Evolutionary conservation across 1,284 basidiomycete genomes (phyloP).

Genomic region (Hemileia vastatrix): DNA sequence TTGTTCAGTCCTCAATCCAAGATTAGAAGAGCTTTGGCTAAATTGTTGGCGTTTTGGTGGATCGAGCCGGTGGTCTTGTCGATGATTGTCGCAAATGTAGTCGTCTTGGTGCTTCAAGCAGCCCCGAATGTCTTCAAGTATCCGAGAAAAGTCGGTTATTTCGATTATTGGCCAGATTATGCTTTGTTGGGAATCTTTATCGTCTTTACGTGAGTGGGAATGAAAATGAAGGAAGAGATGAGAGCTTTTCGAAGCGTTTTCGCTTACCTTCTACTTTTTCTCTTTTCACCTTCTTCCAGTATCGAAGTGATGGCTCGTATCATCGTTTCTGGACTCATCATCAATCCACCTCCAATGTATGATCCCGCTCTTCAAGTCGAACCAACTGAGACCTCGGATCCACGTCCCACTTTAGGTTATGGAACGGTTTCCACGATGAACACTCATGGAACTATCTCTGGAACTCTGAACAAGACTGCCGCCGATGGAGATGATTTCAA

Average conservation of each 20-base stretch:
- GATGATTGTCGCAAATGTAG: constrained; percentile 35
- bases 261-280: no score
- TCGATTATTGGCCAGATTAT: constrained; percentile 32
- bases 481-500: background rate
- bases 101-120: constrained; percentile 38
- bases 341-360: constrained; percentile 59
- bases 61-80: constrained; percentile 37
- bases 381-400: background rate
- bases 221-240: no score
- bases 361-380: background rate
- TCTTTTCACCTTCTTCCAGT: constrained; percentile 50
- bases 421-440: background rate
- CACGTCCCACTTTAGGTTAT: background rate
- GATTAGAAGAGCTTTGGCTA: constrained; percentile 25
- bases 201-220: background rate
- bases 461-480: background rate
- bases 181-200: constrained; percentile 32
- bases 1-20: constrained; percentile 30
- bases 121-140: constrained; percentile 30
- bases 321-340: constrained; percentile 76
- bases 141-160: constrained; percentile 29
- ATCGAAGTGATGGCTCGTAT: constrained; percentile 80
- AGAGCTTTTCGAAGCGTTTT: no score
- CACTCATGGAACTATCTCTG: background rate
- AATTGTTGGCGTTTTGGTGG: constrained; percentile 35